phyloP scores from a whole-genome alignment of 345 rosid genomes.

The Brassica rapa region DNA sequence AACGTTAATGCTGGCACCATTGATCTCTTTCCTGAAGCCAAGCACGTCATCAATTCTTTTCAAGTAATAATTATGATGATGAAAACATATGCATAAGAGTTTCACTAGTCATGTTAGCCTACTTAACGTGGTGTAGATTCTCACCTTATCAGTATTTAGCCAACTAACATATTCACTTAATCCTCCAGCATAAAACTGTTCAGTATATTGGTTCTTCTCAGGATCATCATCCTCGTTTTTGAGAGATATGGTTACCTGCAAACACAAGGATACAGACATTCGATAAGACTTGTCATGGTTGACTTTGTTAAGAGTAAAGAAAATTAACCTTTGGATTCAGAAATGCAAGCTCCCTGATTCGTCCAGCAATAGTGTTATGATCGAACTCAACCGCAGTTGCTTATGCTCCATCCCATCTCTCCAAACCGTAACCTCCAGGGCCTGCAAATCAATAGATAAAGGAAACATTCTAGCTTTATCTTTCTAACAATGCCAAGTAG shows the following conservation, averaged over 20 bases:
- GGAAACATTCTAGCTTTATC: neutral
- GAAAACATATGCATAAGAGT: conserved; percentile 11
- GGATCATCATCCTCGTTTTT: conserved; percentile 61
- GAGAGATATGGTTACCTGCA: conserved; percentile 76
- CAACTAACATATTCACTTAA: conserved; percentile 87
- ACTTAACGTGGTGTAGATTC: neutral
- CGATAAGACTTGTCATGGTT: neutral
- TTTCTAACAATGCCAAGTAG: no score
- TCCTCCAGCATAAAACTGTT: conserved; percentile 83
- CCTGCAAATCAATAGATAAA: conserved; percentile 47
- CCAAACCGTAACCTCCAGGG: conserved; percentile 84
- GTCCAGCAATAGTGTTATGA: conserved; percentile 76
- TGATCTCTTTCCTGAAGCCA: conserved; percentile 65
- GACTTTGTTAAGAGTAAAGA: neutral
- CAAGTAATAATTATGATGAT: neutral
- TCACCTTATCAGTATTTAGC: conserved; percentile 89
- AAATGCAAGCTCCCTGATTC: conserved; percentile 96
- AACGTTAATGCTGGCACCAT: conserved; percentile 68
- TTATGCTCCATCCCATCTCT: conserved; percentile 78
- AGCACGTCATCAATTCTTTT: conserved; percentile 59
- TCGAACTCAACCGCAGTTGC: conserved; percentile 84
- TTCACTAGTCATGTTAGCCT: conserved; percentile 18
- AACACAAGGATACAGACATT: conserved; percentile 13
- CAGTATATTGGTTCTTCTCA: conserved; percentile 58
- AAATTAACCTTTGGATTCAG: conserved; percentile 78